Evolutionary conservation across 176 grass and related monocot species (phyloP), one percentile per base, ranked within the genome.

Genomic region (Alloteropsis semialata): DNA sequence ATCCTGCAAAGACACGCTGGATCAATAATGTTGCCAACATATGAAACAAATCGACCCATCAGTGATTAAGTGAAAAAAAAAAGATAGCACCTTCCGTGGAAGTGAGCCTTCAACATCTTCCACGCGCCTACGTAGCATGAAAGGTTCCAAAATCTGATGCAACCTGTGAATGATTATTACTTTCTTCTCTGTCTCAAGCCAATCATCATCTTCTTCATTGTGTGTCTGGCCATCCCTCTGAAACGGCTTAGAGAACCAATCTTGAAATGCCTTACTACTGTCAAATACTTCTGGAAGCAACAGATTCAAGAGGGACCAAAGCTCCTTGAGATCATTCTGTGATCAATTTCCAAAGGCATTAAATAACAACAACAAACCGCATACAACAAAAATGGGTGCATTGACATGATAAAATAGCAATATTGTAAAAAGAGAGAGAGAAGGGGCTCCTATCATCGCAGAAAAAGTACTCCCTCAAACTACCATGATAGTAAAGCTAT

Each of bases 41-140:
- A 60, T 56, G 55, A 8, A 69, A 63, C 13, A 71, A 67, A 72
- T 22, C 33, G 30, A 60, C 3, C 43, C 63, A 44, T 65, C 53
- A 82, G 3, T 34, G 41, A 84, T 7, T 7, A 88, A 63, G 28
- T 55, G 33, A 39, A 84, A 74, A 75, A 84, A 74, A 75, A 81
- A 55, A 24, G 8, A 76, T 54, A 37, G 21, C 83, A 94, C 97
- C 97, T 99, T 99, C 33, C 91, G 76, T 62, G 93, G 93, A 84
- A 99, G 97, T 78, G 97, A 99, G 45, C 97, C 97, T 91, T 99
- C 97, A 78, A 99, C 97, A 89, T 99, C 97, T 81, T 99, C 97
- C 63, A 99, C 87, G 3, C 97, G 93, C 56, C 97, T 91, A 36
- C 97, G 87, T 78, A 99, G 85, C 97, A 99, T 99, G 78, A 99